Conservation (phyloP, 2,329 filamentous ascomycete genomes). For the Zymoseptoria crescenta region DNA sequence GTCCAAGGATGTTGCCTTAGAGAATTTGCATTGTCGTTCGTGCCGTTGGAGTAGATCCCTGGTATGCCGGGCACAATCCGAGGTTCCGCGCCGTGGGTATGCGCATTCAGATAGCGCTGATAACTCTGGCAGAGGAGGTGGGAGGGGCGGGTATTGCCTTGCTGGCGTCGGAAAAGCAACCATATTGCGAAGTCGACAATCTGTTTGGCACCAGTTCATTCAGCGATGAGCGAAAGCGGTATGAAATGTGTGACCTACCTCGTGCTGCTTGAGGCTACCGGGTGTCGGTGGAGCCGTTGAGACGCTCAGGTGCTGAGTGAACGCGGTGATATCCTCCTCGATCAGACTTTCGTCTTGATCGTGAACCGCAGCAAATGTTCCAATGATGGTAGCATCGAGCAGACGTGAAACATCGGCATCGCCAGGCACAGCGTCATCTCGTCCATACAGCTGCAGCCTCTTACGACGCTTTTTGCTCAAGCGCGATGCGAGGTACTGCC, state of each 20-base stretch:
- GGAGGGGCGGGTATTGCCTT: conserved; percentile 47
- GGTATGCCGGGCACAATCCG: conserved; percentile 48
- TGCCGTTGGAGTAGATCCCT: conserved; percentile 55
- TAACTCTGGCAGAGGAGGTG: conserved; percentile 83
- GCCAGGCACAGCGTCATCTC: conserved; percentile 1
- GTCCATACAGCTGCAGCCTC: conserved; percentile 20
- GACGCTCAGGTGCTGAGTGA: conserved; percentile 38
- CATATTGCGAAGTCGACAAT: conserved; percentile 54
- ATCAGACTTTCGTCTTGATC: conserved; percentile 16
- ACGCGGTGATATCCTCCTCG: conserved; percentile 35
- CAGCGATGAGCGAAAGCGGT: conserved; percentile 22
- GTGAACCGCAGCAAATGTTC: conserved; percentile 36
- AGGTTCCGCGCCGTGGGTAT: conserved; percentile 24
- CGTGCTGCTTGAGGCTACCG: conserved; percentile 31
- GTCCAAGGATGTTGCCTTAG: conserved; percentile 70
- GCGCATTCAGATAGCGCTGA: conserved; percentile 41
- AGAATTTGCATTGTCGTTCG: conserved; percentile 61
- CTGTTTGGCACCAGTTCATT: conserved; percentile 26
- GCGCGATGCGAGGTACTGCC: conserved; percentile 23
- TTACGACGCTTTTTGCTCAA: conserved; percentile 18
- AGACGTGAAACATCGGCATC: conserved; percentile 43
- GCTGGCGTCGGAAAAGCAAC: conserved; percentile 60
- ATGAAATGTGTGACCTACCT: conserved; percentile 48
- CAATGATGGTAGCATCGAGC: conserved; percentile 64
- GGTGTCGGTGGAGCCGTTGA: conserved; percentile 18